Percentiles rank a stretch among this genome's conserved stretches.
These are phyloP conservation scores for Bryoglossum gracile DNA, from an alignment of 495 filamentous ascomycete genomes.

Conservation along the genomic window DNA sequence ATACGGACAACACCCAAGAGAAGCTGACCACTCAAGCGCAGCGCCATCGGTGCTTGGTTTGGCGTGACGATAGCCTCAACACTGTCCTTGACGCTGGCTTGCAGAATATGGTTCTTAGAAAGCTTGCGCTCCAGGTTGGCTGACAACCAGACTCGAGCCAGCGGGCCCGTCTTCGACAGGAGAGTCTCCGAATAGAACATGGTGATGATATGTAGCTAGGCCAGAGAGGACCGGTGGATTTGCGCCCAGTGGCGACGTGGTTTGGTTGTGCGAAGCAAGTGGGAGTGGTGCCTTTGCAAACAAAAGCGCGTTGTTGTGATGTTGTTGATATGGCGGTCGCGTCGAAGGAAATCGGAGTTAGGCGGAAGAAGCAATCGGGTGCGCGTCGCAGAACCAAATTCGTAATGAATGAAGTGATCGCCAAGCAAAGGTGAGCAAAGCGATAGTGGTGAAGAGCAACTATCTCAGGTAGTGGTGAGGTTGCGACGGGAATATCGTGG, in stretches of 20 bases:
- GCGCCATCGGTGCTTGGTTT: conserved; percentile 88
- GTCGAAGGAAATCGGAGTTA: conserved; percentile 8
- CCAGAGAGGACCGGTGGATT: conserved; percentile 12
- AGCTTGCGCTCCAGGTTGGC: conserved; percentile 97
- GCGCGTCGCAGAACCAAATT: background rate
- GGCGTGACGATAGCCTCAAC: conserved; percentile 91
- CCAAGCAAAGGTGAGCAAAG: background rate
- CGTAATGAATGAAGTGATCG: conserved; percentile 5
- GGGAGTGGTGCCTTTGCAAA: conserved; percentile 26
- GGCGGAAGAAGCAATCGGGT: conserved; percentile 3
- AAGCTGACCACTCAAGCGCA: conserved; percentile 89
- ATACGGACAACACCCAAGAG: conserved; percentile 93
- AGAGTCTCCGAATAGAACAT: conserved; percentile 99
- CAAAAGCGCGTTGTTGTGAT: conserved; percentile 30
- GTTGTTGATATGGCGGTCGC: conserved; percentile 15
- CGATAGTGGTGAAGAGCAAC: background rate
- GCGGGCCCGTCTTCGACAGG: conserved; percentile 89
- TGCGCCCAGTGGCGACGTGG: conserved; percentile 21
- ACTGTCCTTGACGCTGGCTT: conserved; percentile 86
- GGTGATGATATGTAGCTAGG: conserved; percentile 12
- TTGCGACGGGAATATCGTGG: conserved; percentile 1
- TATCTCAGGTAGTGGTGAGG: background rate
- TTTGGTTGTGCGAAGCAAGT: conserved; percentile 18
- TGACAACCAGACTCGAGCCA: conserved; percentile 97
- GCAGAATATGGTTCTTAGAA: conserved; percentile 86